These are phyloP conservation scores for Paraphaeosphaeria minitans DNA, from an alignment of 2,329 filamentous ascomycete species.

Conservation along the genomic window DNA sequence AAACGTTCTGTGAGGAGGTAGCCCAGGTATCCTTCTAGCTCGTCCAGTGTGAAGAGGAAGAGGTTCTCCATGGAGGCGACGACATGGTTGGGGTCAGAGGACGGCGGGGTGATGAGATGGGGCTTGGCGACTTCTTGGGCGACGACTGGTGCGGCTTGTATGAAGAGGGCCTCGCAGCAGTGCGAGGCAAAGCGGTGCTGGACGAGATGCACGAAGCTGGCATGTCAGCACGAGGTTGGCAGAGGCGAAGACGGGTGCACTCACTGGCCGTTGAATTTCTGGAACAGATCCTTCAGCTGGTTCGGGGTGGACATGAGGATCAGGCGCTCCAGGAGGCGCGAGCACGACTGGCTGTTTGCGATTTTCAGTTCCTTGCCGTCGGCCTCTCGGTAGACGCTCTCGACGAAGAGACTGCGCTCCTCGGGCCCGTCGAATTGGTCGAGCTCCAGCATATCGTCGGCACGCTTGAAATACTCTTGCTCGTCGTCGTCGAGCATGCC, in stretches of 20 bases:
- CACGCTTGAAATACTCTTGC: constrained; percentile 91
- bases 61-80: constrained; percentile 77
- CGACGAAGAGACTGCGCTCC: constrained; percentile 61
- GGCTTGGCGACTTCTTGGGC: constrained; percentile 69
- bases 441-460: constrained; percentile 85
- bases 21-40: constrained; percentile 83
- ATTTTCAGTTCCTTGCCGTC: constrained; percentile 94
- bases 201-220: constrained; percentile 79
- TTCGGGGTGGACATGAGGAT: constrained; percentile 77
- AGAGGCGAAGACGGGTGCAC: constrained; percentile 27
- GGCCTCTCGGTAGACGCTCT: constrained; percentile 85
- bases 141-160: constrained; percentile 78
- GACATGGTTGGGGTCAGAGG: constrained; percentile 56
- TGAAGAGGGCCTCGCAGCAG: constrained; percentile 92
- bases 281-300: constrained; percentile 87
- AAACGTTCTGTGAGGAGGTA: constrained; percentile 86
- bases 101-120: constrained; percentile 50
- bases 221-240: constrained; percentile 21
- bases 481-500: constrained; percentile 91
- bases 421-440: constrained; percentile 84
- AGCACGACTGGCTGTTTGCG: constrained; percentile 94
- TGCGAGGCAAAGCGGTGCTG: constrained; percentile 97
- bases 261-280: constrained; percentile 78
- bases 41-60: constrained; percentile 81
- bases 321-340: constrained; percentile 86